phyloP scores from a whole-genome alignment of 2,329 filamentous ascomycete genomes.

The Plenodomus lindquistii region DNA sequence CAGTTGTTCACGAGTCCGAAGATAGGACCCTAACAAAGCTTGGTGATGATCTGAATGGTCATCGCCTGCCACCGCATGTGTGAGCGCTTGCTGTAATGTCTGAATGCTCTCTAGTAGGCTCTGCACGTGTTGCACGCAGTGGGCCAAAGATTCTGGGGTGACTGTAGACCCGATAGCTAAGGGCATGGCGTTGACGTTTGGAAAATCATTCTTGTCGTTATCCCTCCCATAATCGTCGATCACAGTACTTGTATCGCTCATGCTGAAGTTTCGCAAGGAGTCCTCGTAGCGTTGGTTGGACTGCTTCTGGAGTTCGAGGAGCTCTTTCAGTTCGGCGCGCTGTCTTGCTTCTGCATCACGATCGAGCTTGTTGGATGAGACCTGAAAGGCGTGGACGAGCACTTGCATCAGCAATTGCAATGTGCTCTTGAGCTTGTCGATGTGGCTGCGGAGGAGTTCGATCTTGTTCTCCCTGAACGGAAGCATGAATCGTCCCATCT shows the following conservation, averaged over 20 bases:
- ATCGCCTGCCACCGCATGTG: conserved; percentile 46
- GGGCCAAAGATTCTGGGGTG: conserved; percentile 20
- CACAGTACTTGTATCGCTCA: conserved; percentile 23
- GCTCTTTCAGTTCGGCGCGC: conserved; percentile 29
- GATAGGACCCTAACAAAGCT: conserved; percentile 31
- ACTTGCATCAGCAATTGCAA: conserved; percentile 35
- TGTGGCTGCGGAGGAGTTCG: conserved; percentile 30
- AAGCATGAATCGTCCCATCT: conserved; percentile 26
- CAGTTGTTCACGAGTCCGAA: conserved; percentile 17
- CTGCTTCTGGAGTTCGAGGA: conserved; percentile 28
- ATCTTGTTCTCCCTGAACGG: conserved; percentile 40
- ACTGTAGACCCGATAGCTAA: conserved; percentile 24
- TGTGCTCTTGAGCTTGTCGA: conserved; percentile 38
- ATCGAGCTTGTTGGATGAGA: conserved; percentile 28
- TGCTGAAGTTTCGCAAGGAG: conserved; percentile 22
- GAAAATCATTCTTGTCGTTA: conserved; percentile 1
- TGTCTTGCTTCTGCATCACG: conserved; percentile 29
- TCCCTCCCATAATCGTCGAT: conserved; percentile 8
- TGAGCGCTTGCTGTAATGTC: conserved; percentile 32
- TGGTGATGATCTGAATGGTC: conserved; percentile 34
- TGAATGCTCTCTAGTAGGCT: conserved; percentile 27
- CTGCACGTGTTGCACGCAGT: conserved; percentile 29
- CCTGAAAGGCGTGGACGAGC: conserved; percentile 29
- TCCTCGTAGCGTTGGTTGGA: conserved; percentile 31
- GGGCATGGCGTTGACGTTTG: not conserved